Percentiles rank a stretch among this genome's conserved stretches.
These are phyloP conservation scores for Dactylellina leptospora DNA, from an alignment of 2,329 filamentous ascomycete species.

Conservation along the genomic window DNA sequence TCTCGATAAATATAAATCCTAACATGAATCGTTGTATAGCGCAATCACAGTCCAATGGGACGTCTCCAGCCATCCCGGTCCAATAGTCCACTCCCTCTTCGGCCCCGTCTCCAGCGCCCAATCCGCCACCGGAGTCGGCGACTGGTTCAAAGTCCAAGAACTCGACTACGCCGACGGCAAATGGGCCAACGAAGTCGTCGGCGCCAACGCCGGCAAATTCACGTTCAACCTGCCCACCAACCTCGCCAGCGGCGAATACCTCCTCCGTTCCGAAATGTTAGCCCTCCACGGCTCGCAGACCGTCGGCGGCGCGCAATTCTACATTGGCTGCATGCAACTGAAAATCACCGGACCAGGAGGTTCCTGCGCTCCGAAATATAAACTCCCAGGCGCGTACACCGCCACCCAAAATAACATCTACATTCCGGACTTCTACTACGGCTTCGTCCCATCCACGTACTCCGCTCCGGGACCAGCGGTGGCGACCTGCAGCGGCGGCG, in stretches of 20 bases:
- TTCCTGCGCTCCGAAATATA: slow-evolving; percentile 58
- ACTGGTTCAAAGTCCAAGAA: slow-evolving; percentile 59
- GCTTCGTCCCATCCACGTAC: slow-evolving; percentile 59
- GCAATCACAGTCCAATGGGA: slow-evolving; percentile 60
- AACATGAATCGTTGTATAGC: slow-evolving; percentile 56
- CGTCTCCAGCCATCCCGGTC: slow-evolving; percentile 60
- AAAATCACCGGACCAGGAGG: slow-evolving; percentile 58
- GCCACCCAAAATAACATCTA: slow-evolving; percentile 57
- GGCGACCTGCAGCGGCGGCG: slow-evolving; percentile 53
- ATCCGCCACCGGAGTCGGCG: slow-evolving; percentile 57
- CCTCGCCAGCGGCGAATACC: slow-evolving; percentile 59
- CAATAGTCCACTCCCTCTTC: slow-evolving; percentile 61
- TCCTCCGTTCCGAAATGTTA: slow-evolving; percentile 60
- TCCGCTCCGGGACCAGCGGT: slow-evolving; percentile 57
- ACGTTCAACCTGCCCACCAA: slow-evolving; percentile 57
- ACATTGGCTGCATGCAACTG: slow-evolving; percentile 59
- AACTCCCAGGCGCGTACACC: slow-evolving; percentile 58
- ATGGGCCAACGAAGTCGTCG: slow-evolving; percentile 58
- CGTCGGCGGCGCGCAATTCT: slow-evolving; percentile 59
- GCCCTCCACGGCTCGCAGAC: slow-evolving; percentile 58
- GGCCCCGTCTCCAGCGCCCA: slow-evolving; percentile 57
- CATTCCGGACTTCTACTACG: slow-evolving; percentile 58
- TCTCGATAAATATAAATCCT: slow-evolving; percentile 58
- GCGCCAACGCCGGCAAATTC: slow-evolving; percentile 53
- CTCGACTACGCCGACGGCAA: slow-evolving; percentile 56